A percentile compares a stretch with the other conserved stretches of the same genome.
phyloP scores from a whole-genome alignment of 139 green algal genomes.

The Choricystis sp. region DNA sequence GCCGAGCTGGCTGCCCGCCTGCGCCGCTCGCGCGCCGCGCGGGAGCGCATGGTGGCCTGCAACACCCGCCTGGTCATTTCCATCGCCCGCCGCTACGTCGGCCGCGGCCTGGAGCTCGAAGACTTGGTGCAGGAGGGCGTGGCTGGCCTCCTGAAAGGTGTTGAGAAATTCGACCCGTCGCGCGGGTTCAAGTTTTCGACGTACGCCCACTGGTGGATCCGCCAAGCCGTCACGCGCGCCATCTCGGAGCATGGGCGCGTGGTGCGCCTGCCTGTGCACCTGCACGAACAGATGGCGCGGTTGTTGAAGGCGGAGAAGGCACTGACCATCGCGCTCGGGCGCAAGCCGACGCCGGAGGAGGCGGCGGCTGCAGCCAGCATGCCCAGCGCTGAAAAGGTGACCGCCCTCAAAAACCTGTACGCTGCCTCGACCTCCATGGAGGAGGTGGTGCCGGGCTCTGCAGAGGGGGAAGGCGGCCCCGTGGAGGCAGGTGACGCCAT shows the following conservation, averaged over 20 bases:
- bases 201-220: slow-evolving; percentile 97
- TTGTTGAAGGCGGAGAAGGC: slow-evolving; percentile 10
- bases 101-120: slow-evolving; percentile 35
- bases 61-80: slow-evolving; percentile 90
- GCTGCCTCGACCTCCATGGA: not conserved
- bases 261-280: slow-evolving; percentile 61
- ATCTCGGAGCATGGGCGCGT: slow-evolving; percentile 43
- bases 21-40: slow-evolving; percentile 34
- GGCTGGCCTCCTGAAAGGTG: slow-evolving; percentile 53
- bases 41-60: slow-evolving; percentile 65
- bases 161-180: slow-evolving; percentile 81
- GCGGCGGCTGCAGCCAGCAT: slow-evolving; percentile 36
- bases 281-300: slow-evolving; percentile 44
- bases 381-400: slow-evolving; percentile 28
- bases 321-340: slow-evolving; percentile 17
- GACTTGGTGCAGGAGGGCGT: slow-evolving; percentile 74
- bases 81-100: slow-evolving; percentile 69
- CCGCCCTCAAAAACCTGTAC: slow-evolving; percentile 6
- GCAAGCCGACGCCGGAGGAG: slow-evolving; percentile 27
- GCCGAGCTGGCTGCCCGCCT: slow-evolving; percentile 17
- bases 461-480: not conserved
- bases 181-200: slow-evolving; percentile 92
- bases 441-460: not conserved
- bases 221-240: slow-evolving; percentile 51
- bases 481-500: slow-evolving; percentile 3